Evolutionary conservation across 805 yeast species (phyloP).

Genomic region (Ogataea parapolymorpha): DNA sequence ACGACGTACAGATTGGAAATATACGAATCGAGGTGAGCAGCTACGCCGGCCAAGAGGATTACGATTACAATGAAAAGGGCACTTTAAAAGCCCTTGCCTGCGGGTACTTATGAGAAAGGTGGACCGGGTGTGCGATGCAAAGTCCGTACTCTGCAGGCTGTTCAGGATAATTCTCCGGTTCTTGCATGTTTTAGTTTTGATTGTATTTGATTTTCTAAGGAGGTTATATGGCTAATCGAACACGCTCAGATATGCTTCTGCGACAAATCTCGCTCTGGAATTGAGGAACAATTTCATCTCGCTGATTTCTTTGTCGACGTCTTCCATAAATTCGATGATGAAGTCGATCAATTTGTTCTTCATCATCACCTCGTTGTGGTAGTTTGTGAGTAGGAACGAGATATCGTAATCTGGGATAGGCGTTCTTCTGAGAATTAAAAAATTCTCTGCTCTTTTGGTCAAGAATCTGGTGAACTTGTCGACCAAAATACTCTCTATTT

Average conservation of each 20-base stretch:
- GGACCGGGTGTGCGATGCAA: slow-evolving; percentile 12
- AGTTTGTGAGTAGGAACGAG: slow-evolving; percentile 87
- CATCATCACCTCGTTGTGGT: slow-evolving; percentile 93
- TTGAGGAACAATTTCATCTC: slow-evolving; percentile 96
- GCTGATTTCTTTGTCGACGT: slow-evolving; percentile 96
- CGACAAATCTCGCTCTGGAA: slow-evolving; percentile 96
- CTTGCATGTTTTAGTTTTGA: slow-evolving; percentile 15
- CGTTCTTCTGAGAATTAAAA: slow-evolving; percentile 84
- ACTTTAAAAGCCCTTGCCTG: slow-evolving; percentile 36
- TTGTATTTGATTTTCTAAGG: slow-evolving; percentile 14
- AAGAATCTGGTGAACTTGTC: slow-evolving; percentile 92
- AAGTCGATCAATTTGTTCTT: slow-evolving; percentile 94
- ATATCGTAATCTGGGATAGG: slow-evolving; percentile 92
- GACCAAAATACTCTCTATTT: slow-evolving; percentile 90
- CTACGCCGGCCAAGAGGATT: slow-evolving; percentile 11
- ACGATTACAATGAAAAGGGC: slow-evolving; percentile 8
- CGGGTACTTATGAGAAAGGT: slow-evolving; percentile 24
- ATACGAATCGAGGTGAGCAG: slow-evolving; percentile 20
- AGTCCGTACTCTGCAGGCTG: slow-evolving; percentile 31
- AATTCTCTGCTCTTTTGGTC: slow-evolving; percentile 93
- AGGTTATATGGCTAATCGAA: slow-evolving; percentile 52
- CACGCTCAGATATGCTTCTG: slow-evolving; percentile 91
- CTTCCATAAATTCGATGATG: slow-evolving; percentile 98
- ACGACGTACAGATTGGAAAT: slow-evolving; percentile 34
- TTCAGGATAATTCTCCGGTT: slow-evolving; percentile 15